These are phyloP conservation scores for Phytophthora tentaculata DNA, from an alignment of 352 stramenopile species.

Conservation along the genomic window DNA sequence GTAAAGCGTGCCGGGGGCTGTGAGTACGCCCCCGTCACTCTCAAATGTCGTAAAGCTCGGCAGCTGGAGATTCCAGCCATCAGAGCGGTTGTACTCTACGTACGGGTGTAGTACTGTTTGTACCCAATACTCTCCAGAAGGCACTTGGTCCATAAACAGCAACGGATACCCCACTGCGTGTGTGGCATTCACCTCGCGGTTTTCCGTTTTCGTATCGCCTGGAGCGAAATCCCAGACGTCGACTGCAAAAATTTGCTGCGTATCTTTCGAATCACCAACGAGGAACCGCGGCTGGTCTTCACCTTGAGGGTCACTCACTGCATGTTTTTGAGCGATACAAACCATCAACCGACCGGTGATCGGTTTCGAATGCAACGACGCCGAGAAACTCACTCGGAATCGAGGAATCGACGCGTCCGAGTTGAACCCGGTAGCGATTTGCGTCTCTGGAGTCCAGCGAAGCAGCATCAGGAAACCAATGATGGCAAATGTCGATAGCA, in stretches of 20 bases:
- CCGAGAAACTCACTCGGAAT: slow-evolving; percentile 50
- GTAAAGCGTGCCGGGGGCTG: slow-evolving; percentile 66
- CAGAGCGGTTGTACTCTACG: slow-evolving; percentile 68
- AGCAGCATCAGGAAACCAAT: slow-evolving; percentile 17
- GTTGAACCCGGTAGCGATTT: slow-evolving; percentile 4
- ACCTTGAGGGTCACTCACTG: slow-evolving; percentile 49
- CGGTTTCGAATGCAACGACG: slow-evolving; percentile 25
- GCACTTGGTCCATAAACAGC: slow-evolving; percentile 47
- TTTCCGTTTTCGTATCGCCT: slow-evolving; percentile 25
- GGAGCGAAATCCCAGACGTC: slow-evolving; percentile 62
- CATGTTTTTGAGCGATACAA: slow-evolving; percentile 57
- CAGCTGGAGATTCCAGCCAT: slow-evolving; percentile 52
- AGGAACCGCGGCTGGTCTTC: slow-evolving; percentile 67
- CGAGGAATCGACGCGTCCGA: slow-evolving; percentile 23
- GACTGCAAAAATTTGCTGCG: slow-evolving; percentile 66
- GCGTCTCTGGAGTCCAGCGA: not conserved
- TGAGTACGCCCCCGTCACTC: slow-evolving; percentile 57
- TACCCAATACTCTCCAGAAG: slow-evolving; percentile 66
- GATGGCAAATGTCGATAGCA: slow-evolving; percentile 27
- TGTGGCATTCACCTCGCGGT: slow-evolving; percentile 53
- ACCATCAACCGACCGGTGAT: slow-evolving; percentile 67
- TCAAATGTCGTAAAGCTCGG: slow-evolving; percentile 66
- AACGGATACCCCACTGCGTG: slow-evolving; percentile 56
- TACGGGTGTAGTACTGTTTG: slow-evolving; percentile 70
- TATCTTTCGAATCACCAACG: slow-evolving; percentile 49